Base-by-base conservation (phyloP, 2,329 filamentous ascomycete species). In the Phaeosphaeriaceae sp. region DNA sequence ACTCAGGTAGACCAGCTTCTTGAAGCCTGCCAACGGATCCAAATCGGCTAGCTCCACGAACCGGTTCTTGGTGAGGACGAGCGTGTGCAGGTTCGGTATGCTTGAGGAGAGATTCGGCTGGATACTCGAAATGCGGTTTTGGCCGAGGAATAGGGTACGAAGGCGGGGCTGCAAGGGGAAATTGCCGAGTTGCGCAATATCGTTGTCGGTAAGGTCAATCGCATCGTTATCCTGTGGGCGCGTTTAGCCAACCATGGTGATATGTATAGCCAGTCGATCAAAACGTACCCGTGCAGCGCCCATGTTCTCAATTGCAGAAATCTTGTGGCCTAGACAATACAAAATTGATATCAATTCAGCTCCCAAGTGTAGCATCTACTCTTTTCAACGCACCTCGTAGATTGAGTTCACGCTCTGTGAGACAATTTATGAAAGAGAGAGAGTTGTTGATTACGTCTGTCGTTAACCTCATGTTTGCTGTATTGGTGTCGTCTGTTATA, bases 301-400 rank as follows among this genome's bases (percentile, higher is more conserved):
- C 78, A 99, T 78, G 77, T 99, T 99, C 82, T 99, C 94, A 80
- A 99, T 96, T 54, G 88, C 85, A 68, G 93, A 91, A 75, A 99
- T 97, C 80, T 95, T 92, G 80, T 97, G 92, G 80, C 94, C 94
- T 99, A 85, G 81, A 86, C 50, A 61, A 64, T 54, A 63, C 63
- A 73, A 79, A 77, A 79, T 82, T 74, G 82, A 84, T 89, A 92
- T 95, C 87, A 94, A 93, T 84, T 85, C 83, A 90, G 88, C 84
- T 87, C 86, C 73, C 79, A 86, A 85, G 86, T 92, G 90, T 90
- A 96, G 91, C 86, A 96, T 94, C 92, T 93, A 90, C 83, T 87
- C 91, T 91, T 96, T 91, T 89, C 89, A 85, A 85, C 92, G 86
- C 89, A 97, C 94, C 94, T 96, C 94, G 87, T 70, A 99, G 90